phyloP scores from a whole-genome alignment of 306 rosid species.

The Begonia masoniana region DNA sequence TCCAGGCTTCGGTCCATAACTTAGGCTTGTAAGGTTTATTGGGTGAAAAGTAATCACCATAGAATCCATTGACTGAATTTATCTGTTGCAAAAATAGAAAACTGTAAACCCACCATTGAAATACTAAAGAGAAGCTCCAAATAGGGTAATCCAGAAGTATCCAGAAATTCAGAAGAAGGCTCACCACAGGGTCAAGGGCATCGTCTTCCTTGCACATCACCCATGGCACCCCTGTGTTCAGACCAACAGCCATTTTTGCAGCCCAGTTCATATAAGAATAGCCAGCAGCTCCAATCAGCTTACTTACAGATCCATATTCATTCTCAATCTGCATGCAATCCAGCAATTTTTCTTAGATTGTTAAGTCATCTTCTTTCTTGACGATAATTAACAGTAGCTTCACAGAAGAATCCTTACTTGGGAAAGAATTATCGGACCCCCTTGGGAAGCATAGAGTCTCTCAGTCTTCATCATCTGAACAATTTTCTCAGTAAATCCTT shows the following conservation, averaged over 20 bases:
- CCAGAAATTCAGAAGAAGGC: background rate
- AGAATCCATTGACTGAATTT: constrained; percentile 85
- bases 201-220: constrained; percentile 99
- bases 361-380: no score
- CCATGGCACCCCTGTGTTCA: constrained; percentile 92
- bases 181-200: constrained; percentile 95
- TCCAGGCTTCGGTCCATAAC: constrained; percentile 95
- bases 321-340: constrained; percentile 62
- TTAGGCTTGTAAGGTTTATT: constrained; percentile 88
- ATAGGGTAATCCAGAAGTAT: no score
- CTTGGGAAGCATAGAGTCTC: constrained; percentile 76
- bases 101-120: background rate
- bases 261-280: constrained; percentile 77
- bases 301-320: constrained; percentile 65
- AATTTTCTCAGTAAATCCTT: constrained; percentile 76
- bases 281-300: constrained; percentile 59
- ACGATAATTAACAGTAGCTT: no score
- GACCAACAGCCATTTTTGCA: constrained; percentile 85
- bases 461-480: constrained; percentile 85
- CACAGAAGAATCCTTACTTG: constrained; percentile 36
- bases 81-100: constrained; percentile 28
- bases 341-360: no score
- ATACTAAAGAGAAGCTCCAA: no score
- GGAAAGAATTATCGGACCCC: constrained; percentile 91
- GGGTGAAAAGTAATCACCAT: constrained; percentile 79